These are phyloP conservation scores for Graphilbum sp. DNA, from an alignment of 2,329 filamentous ascomycete genomes.

Conservation along the genomic window DNA sequence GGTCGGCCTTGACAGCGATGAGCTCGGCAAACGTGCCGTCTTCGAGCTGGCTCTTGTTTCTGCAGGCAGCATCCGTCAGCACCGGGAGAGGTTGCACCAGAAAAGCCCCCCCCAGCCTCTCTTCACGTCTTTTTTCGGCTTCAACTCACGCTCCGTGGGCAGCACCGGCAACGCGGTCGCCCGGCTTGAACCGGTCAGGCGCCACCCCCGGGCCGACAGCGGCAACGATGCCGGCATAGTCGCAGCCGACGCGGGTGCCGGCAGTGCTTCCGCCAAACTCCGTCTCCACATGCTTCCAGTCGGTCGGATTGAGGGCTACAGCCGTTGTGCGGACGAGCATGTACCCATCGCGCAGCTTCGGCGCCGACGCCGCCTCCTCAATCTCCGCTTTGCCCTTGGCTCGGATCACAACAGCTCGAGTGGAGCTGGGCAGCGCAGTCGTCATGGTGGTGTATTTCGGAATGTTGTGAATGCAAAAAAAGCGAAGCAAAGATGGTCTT, in stretches of 20 bases:
- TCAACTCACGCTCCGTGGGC: constrained; percentile 19
- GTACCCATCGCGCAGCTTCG: constrained; percentile 13
- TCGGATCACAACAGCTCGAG: constrained; percentile 12
- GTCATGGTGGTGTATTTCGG: constrained; percentile 6
- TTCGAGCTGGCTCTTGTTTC: constrained; percentile 20
- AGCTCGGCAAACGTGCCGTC: constrained; percentile 27
- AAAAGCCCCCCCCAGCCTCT: no score
- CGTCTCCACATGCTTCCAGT: constrained; percentile 12
- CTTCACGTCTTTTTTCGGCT: no score
- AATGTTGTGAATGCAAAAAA: no score
- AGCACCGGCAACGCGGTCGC: constrained; percentile 29
- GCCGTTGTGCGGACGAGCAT: constrained; percentile 13
- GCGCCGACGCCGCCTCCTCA: constrained; percentile 9
- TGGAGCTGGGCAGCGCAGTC: constrained; percentile 8
- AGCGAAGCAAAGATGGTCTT: no score
- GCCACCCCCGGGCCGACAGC: constrained; percentile 26
- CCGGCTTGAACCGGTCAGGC: constrained; percentile 23
- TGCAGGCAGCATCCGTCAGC: background rate
- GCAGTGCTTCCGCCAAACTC: constrained; percentile 2
- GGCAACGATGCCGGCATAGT: constrained; percentile 30
- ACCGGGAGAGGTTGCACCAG: background rate
- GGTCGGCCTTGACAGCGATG: constrained; percentile 20
- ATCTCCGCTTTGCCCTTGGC: constrained; percentile 9
- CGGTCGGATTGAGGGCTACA: constrained; percentile 16
- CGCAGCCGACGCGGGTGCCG: constrained; percentile 17